These are phyloP conservation scores for Abrus pulchellus DNA, from an alignment of 306 rosid species.

Conservation along the genomic window DNA sequence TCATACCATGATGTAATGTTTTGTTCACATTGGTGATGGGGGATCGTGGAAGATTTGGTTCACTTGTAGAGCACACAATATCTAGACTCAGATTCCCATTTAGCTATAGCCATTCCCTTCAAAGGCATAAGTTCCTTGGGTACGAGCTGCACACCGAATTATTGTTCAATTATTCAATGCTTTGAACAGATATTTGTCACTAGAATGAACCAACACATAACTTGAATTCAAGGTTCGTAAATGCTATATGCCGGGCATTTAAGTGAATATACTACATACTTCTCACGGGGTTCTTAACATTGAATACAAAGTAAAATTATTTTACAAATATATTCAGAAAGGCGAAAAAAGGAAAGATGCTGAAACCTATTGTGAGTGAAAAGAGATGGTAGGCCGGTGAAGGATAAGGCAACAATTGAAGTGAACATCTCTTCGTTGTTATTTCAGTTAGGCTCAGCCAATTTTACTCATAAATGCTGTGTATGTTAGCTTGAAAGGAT, in stretches of 20 bases:
- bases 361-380: not conserved
- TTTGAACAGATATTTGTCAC: not conserved
- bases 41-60: slow-evolving; percentile 36
- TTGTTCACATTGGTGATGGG: not conserved
- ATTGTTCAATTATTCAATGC: not conserved
- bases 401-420: slow-evolving; percentile 20
- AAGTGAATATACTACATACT: not conserved
- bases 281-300: not conserved
- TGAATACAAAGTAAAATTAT: not conserved
- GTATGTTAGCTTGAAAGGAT: not conserved
- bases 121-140: slow-evolving; percentile 35
- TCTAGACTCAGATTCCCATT: slow-evolving; percentile 11
- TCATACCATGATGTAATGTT: slow-evolving; percentile 23
- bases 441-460: not conserved
- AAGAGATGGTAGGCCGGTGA: slow-evolving; percentile 1
- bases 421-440: not conserved
- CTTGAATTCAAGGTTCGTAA: not conserved
- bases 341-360: slow-evolving; percentile 30
- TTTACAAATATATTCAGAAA: not conserved
- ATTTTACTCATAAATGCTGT: not conserved
- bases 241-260: not conserved
- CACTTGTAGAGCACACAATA: not conserved
- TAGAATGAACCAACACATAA: not conserved
- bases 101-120: not conserved
- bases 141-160: not conserved